Conservation (phyloP, 2,329 filamentous ascomycete species). For the Penicillium aurantiogriseum region DNA sequence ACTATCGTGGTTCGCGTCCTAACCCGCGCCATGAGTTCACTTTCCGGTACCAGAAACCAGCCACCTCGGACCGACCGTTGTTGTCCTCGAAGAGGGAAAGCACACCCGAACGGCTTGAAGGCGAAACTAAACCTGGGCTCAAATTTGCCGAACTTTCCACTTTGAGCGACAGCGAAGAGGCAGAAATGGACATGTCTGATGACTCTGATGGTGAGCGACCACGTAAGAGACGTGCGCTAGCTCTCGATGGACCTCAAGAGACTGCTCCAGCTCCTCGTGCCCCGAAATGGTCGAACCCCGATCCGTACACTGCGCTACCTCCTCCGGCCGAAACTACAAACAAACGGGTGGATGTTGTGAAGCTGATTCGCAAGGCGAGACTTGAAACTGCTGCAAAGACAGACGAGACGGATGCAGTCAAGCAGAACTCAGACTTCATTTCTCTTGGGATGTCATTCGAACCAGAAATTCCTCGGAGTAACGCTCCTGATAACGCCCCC, state of each 20-base stretch:
- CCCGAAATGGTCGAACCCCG: constrained; percentile 93
- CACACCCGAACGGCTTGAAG: constrained; percentile 37
- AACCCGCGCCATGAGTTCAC: constrained; percentile 36
- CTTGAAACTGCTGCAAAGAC: constrained; percentile 55
- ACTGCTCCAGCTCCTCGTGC: constrained; percentile 31
- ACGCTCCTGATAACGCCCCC: constrained; percentile 40
- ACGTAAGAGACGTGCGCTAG: constrained; percentile 40
- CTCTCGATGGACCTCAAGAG: constrained; percentile 19
- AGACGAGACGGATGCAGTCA: constrained; percentile 54
- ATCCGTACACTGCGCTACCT: constrained; percentile 85
- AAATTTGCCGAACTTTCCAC: constrained; percentile 41
- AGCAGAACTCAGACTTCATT: constrained; percentile 76
- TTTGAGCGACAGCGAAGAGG: constrained; percentile 48
- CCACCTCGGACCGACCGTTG: constrained; percentile 40
- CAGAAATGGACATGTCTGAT: constrained; percentile 46
- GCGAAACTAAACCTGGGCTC: constrained; percentile 25
- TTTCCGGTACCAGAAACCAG: constrained; percentile 39
- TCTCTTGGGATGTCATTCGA: constrained; percentile 68
- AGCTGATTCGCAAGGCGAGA: constrained; percentile 86
- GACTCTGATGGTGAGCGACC: constrained; percentile 36
- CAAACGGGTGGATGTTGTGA: constrained; percentile 84
- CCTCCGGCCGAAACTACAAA: constrained; percentile 67
- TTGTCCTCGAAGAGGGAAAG: constrained; percentile 34
- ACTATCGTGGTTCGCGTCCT: constrained; percentile 5
- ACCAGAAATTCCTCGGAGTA: constrained; percentile 1